These are phyloP conservation scores for Sindora glabra DNA, from an alignment of 306 rosid species.

Conservation along the genomic window DNA sequence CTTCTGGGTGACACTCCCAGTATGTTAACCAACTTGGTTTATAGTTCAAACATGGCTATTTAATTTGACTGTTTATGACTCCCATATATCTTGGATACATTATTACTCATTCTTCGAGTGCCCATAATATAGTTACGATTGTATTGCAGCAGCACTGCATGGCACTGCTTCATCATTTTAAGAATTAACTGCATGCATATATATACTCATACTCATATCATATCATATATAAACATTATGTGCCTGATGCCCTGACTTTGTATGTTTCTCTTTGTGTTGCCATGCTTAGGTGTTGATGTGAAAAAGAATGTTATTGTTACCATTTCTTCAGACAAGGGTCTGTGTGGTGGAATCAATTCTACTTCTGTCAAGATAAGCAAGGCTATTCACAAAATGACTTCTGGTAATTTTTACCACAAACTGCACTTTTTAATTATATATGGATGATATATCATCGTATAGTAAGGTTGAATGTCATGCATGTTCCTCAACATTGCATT, in stretches of 20 bases:
- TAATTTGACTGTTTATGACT: too few relatives aligned
- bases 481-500: not conserved
- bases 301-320: slow-evolving; percentile 81
- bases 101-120: not conserved
- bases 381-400: slow-evolving; percentile 44
- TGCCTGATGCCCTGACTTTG: slow-evolving; percentile 10
- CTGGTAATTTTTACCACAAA: slow-evolving; percentile 48
- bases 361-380: slow-evolving; percentile 95
- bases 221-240: not conserved
- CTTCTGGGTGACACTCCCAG: slow-evolving; percentile 87
- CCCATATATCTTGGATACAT: not conserved
- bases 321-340: slow-evolving; percentile 93
- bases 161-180: not conserved
- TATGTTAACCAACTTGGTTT: slow-evolving; percentile 23
- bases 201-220: too few relatives aligned
- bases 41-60: not conserved
- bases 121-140: not conserved
- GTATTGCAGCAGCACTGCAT: not conserved
- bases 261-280: slow-evolving; percentile 10
- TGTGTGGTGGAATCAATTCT: slow-evolving; percentile 98
- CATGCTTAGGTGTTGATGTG: slow-evolving; percentile 48
- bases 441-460: not conserved
- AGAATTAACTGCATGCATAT: not conserved
- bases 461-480: not conserved
- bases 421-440: slow-evolving; percentile 1